phyloP scores from a whole-genome alignment of 768 basidiomycete genomes.

The Boletellus sp. region DNA sequence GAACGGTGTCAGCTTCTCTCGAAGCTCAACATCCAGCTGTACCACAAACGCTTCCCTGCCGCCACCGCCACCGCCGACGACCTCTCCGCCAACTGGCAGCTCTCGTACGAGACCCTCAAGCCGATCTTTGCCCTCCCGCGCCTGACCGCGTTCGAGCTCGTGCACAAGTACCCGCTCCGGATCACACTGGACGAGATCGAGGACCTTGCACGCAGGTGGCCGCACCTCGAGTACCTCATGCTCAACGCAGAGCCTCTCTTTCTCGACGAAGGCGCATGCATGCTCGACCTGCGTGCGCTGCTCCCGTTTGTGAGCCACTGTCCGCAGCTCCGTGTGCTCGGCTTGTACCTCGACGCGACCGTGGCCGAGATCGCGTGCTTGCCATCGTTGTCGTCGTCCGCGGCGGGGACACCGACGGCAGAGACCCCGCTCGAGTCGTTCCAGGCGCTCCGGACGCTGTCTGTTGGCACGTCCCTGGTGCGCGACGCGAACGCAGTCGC shows the following conservation, averaged over 20 bases:
- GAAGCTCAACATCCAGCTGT: slow-evolving; percentile 38
- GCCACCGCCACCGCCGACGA: slow-evolving; percentile 14
- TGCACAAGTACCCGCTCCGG: slow-evolving; percentile 28
- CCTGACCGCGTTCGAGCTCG: slow-evolving; percentile 32
- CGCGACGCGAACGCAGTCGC: slow-evolving; percentile 42
- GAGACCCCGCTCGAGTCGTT: slow-evolving; percentile 17
- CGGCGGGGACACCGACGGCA: too few relatives aligned
- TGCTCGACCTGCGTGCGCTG: slow-evolving; percentile 38
- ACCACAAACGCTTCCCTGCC: slow-evolving; percentile 17
- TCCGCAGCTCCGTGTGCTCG: slow-evolving; percentile 34
- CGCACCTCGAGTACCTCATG: slow-evolving; percentile 40
- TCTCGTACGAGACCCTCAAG: slow-evolving; percentile 35
- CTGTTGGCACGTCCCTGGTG: slow-evolving; percentile 50
- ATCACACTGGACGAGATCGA: slow-evolving; percentile 44
- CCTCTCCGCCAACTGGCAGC: slow-evolving; percentile 21
- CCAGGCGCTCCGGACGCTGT: slow-evolving; percentile 26
- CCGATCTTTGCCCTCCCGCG: slow-evolving; percentile 34
- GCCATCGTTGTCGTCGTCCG: too few relatives aligned
- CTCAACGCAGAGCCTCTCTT: slow-evolving; percentile 47
- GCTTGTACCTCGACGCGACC: slow-evolving; percentile 37
- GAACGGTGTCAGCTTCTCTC: slow-evolving; percentile 48
- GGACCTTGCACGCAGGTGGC: slow-evolving; percentile 43
- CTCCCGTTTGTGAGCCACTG: slow-evolving; percentile 41
- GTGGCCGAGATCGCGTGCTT: slow-evolving; percentile 13
- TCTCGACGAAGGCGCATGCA: slow-evolving; percentile 9